Evolutionary conservation across 371 early-diverging fungal species (phyloP), one percentile per base, ranked within the genome.

Genomic region (Parasitella parasitica): DNA sequence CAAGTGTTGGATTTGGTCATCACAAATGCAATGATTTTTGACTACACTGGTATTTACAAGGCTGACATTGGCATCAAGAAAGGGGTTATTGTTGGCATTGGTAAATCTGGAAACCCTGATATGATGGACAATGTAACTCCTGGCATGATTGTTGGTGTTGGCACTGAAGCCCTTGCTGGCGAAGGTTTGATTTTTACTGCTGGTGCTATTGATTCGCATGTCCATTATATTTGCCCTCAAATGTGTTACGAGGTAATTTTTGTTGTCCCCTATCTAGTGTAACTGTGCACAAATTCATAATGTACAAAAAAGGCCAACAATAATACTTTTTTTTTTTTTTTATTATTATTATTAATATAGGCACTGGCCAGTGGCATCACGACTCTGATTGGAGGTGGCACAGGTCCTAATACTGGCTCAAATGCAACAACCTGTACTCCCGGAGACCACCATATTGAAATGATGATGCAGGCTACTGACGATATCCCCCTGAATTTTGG

Each of bases 41-140:
- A 97, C 70, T 92, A 91, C 63, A 90, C 92, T 13, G 97, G 97
- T 11, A 92, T 97, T 48, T 93, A 91, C 81, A 97, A 97, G 86
- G 96, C 97, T 8, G 96, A 97, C 67, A 94, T 96, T 71, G 97
- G 97, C 62, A 86, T 97, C 64, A 91, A 91, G 61, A 73, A 86
- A 16, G 94, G 95, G 5, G 64, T 82, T 26, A 95, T 97, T 61
- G 84, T 77, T 12, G 95, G 93, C 15, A 94, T 96, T 59, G 97
- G 97, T 50, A 97, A 97, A 69, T 91, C 96, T 9, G 97, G 97
- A 20, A 97, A 96, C 72, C 97, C 96, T 3, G 93, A 94, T 69
- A 88, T 93, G 24, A 95, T 95, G 96, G 93, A 89, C 22, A 91
- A 88, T 22, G 94, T 97, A 2, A 89, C 91, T 12, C 88, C 89